Percentiles rank a stretch among this genome's conserved stretches.
These are phyloP conservation scores for Theobroma grandiflorum DNA, from an alignment of 441 rosid species.

Conservation along the genomic window DNA sequence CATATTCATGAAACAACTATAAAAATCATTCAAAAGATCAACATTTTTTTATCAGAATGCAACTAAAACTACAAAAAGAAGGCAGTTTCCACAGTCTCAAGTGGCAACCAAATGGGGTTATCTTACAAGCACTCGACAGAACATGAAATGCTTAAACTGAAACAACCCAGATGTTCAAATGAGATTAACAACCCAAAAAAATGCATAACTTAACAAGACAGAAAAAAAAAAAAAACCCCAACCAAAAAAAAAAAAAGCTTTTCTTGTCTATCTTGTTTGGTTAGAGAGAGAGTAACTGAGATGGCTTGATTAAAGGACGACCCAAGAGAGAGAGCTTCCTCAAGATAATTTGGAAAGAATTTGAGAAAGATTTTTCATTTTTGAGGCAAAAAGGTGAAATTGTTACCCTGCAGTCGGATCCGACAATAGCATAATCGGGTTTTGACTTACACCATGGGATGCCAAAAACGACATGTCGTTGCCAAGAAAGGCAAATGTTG, in stretches of 20 bases:
- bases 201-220: slow-evolving; percentile 7
- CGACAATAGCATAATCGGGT: slow-evolving; percentile 1
- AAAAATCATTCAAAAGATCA: slow-evolving; percentile 1
- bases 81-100: not conserved
- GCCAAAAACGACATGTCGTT: slow-evolving; percentile 6
- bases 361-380: not conserved
- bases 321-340: not conserved
- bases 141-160: not conserved
- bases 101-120: not conserved
- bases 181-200: not conserved
- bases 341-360: not conserved
- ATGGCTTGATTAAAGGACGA: not conserved
- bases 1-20: not conserved
- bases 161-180: slow-evolving; percentile 10
- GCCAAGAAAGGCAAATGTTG: too few relatives aligned
- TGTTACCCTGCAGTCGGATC: not conserved
- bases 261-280: not conserved
- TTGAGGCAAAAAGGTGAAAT: not conserved
- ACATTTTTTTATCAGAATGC: not conserved
- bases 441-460: not conserved
- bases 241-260: not conserved
- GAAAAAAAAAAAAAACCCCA: not conserved
- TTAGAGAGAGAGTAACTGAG: not conserved
- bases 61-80: not conserved
- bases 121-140: not conserved